Percentiles rank a stretch among this genome's conserved stretches.
Evolutionary conservation across 2,329 filamentous ascomycete species (phyloP).

Genomic region (Knoxdaviesia capensis): DNA sequence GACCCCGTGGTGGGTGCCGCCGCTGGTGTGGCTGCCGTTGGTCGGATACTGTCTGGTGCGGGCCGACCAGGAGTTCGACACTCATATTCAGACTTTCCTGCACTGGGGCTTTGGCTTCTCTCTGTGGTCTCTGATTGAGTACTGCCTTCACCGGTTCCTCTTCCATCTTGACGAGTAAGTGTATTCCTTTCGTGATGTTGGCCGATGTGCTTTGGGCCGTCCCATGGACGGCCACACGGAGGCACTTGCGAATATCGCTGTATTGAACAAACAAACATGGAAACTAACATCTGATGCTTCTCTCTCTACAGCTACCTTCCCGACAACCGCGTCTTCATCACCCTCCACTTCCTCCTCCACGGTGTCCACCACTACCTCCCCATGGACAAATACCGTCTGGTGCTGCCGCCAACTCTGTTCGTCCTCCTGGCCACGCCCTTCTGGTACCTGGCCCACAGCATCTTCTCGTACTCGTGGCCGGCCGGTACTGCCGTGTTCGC

Average conservation of each 20-base stretch:
- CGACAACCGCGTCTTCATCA: slow-evolving; percentile 74
- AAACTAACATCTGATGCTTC: slow-evolving; percentile 10
- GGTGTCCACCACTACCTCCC: slow-evolving; percentile 96
- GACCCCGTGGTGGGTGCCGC: slow-evolving; percentile 87
- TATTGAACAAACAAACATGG: too few species aligned
- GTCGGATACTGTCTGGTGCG: slow-evolving; percentile 53
- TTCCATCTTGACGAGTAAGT: slow-evolving; percentile 87
- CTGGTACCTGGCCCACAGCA: slow-evolving; percentile 68
- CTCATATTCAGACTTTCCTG: slow-evolving; percentile 21
- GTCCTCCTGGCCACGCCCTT: slow-evolving; percentile 68
- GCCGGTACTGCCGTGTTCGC: slow-evolving; percentile 61
- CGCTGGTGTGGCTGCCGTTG: slow-evolving; percentile 65
- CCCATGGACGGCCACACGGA: not conserved
- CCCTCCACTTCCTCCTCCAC: slow-evolving; percentile 80
- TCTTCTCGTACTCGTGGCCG: slow-evolving; percentile 77
- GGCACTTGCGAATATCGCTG: too few species aligned
- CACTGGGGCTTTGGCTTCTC: slow-evolving; percentile 53
- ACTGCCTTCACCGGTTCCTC: slow-evolving; percentile 68
- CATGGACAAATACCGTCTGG: slow-evolving; percentile 95
- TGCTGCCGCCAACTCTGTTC: slow-evolving; percentile 91
- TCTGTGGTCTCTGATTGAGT: slow-evolving; percentile 83
- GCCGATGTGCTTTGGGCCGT: too few species aligned
- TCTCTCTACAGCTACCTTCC: slow-evolving; percentile 48
- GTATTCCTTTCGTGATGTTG: not conserved
- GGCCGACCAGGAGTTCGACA: slow-evolving; percentile 39